Evolutionary conservation across 768 basidiomycete genomes (phyloP), one percentile per base, ranked within the genome.

Genomic region (Termitomyces heimii): DNA sequence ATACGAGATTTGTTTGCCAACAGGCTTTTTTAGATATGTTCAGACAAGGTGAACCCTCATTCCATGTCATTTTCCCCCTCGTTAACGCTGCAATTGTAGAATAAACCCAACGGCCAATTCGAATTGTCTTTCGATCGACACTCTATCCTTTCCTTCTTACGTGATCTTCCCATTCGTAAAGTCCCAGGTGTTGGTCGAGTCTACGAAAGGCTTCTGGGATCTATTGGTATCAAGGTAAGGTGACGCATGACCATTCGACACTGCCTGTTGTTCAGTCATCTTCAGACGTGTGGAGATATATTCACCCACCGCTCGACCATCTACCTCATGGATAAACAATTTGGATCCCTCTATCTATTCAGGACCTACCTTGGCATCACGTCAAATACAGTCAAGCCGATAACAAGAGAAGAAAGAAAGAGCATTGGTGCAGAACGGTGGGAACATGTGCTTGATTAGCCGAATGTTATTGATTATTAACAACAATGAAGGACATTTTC

Each of bases 71-170:
- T 54, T 40, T 20, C 28, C 43, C 26, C 50, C 16, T 54, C 22
- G 59, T 39, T 12, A 40, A 24, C 22, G 42, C 43, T 24, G 31
- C 37, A 20, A 54, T 1, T 18, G 10, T 60, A 91, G 86, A 96
- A 98, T 70, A 98, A 98, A 71, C 95, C 94, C 2, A 92, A 96
- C 65, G 94, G 94, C 13, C 94, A 97, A 70, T 98, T 83, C 61
- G 80, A 81, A 62, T 80, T 97, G 24, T 71, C 82, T 2, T 92
- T 88, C 63, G 80, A 88, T 28, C 69, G 78, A 2, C 66, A 82
- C 29, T 73, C 78, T 8, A 87, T 98, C 62, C 79, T 79, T 48
- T 71, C 72, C 0, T 98, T 97, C 68, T 93, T 93, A 87, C 75
- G 73, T 22, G 82, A 86, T 48, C 79, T 98, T 16, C 80, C 93